These are phyloP conservation scores for Macrophomina tecta DNA, from an alignment of 2,329 filamentous ascomycete genomes.

Conservation along the genomic window DNA sequence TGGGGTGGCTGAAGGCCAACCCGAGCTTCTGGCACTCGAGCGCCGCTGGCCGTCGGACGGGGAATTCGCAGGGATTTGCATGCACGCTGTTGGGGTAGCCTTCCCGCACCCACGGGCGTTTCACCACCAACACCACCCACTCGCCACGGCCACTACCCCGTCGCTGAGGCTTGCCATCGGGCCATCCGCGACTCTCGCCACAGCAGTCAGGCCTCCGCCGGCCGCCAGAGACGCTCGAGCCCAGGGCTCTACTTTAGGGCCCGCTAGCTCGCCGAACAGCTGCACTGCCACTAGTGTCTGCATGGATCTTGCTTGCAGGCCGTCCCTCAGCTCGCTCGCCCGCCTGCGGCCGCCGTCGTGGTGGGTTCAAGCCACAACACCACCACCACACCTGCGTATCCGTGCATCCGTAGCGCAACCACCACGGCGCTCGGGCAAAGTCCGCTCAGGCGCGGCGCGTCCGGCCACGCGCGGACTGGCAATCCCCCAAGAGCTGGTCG, in stretches of 20 bases:
- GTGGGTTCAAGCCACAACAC: slow-evolving; percentile 4
- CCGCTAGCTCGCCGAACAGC: slow-evolving; percentile 5
- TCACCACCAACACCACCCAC: not conserved
- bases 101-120: slow-evolving; percentile 7
- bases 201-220: not conserved
- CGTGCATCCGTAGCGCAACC: slow-evolving; percentile 1
- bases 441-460: slow-evolving; percentile 8
- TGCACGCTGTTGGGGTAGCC: slow-evolving; percentile 1
- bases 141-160: not conserved
- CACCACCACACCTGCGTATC: slow-evolving; percentile 13
- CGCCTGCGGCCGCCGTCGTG: not conserved
- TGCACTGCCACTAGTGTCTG: slow-evolving; percentile 13
- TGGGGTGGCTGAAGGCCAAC: not conserved
- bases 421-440: slow-evolving; percentile 1
- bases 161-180: not conserved
- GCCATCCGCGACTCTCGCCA: not conserved
- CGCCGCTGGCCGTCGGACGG: slow-evolving; percentile 2
- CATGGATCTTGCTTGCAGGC: slow-evolving; percentile 17
- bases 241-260: not conserved
- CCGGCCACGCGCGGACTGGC: slow-evolving; percentile 19
- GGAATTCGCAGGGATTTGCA: not conserved
- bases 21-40: slow-evolving; percentile 10
- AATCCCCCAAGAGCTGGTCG: slow-evolving; percentile 25
- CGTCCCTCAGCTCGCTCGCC: not conserved
- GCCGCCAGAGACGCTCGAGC: slow-evolving; percentile 2